These are phyloP conservation scores for Nadsonia fulvescens DNA, from an alignment of 805 yeast species.

Conservation along the genomic window DNA sequence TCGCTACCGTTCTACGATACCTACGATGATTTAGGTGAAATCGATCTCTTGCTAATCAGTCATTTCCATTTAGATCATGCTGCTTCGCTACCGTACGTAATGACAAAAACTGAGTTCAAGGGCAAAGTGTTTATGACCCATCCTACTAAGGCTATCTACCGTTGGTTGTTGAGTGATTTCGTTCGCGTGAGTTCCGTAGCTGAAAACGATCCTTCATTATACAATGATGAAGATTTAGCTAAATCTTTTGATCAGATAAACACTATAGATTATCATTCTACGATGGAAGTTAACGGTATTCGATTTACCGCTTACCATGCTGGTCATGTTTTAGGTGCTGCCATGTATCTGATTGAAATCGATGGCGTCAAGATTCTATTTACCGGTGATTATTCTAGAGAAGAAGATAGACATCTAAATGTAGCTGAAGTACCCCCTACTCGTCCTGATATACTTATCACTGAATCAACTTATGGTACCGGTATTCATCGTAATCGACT, in stretches of 20 bases:
- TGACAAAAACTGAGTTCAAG: slow-evolving; percentile 88
- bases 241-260: slow-evolving; percentile 81
- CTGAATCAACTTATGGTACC: slow-evolving; percentile 95
- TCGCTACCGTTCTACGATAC: slow-evolving; percentile 93
- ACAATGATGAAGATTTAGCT: slow-evolving; percentile 78
- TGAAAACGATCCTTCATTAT: slow-evolving; percentile 27
- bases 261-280: slow-evolving; percentile 88
- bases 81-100: slow-evolving; percentile 91
- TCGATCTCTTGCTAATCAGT: slow-evolving; percentile 72
- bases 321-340: slow-evolving; percentile 98
- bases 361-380: slow-evolving; percentile 79
- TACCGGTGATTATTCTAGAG: slow-evolving; percentile 95
- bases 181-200: slow-evolving; percentile 61
- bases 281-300: slow-evolving; percentile 85
- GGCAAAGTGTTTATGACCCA: slow-evolving; percentile 98
- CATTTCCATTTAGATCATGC: slow-evolving; percentile 98
- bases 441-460: slow-evolving; percentile 71
- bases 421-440: slow-evolving; percentile 90
- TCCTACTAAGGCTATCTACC: slow-evolving; percentile 93
- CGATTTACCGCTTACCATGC: slow-evolving; percentile 97
- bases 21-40: slow-evolving; percentile 71
- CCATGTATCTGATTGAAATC: slow-evolving; percentile 89
- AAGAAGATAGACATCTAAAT: slow-evolving; percentile 85
- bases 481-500: slow-evolving; percentile 86
- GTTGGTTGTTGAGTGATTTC: slow-evolving; percentile 89